Base-by-base conservation (phyloP, 257 asterid species). In the Solanum verrucosum region DNA sequence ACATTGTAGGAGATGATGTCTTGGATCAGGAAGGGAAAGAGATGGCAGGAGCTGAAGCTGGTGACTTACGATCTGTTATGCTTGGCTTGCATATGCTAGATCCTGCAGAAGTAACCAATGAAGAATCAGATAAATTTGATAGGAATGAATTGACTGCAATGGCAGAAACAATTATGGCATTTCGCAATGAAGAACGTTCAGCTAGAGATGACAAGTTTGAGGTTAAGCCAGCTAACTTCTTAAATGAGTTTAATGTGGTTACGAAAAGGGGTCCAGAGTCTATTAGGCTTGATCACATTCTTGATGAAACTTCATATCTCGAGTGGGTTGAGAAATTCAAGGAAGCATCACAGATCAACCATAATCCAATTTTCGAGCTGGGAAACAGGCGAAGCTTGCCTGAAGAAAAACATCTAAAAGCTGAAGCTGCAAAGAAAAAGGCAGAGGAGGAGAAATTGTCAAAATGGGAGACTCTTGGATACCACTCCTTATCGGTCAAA, bases 321-420 rank as follows among this genome's bases (percentile, higher is more conserved):
- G 90, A 95, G 18, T 97, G 98, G 99, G 95, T 97, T 31, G 96
- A 94, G 92, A 95, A 95, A 89, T 97, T 97, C 91, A 95, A 94
- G 94, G 94, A 91, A 88, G 90, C 93, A 82, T 91, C 92, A 42
- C 90, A 91, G 44, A 88, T 86, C 70, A 89, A 93, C 73, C 91
- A 85, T 44, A 87, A 87, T 83, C 74, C 83, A 49, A 68, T 86
- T 71, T 89, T 93, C 74, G 95, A 91, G 78, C 75, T 89, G 56
- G 94, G 90, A 40, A 90, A 87, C 86, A 93, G 90, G 91, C 92
- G 95, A 88, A 79, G 89, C 77, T 87, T 86, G 49, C 91, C 92
- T 37, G 93, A 95, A 84, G 98, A 92, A 87, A 93, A 91, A 86
- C 92, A 88, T 90, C 88, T 90, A 35, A 95, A 91, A 88, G 93